Evolutionary conservation across 139 green algal genomes (phyloP).

Genomic region (Ostreobium quekettii): DNA sequence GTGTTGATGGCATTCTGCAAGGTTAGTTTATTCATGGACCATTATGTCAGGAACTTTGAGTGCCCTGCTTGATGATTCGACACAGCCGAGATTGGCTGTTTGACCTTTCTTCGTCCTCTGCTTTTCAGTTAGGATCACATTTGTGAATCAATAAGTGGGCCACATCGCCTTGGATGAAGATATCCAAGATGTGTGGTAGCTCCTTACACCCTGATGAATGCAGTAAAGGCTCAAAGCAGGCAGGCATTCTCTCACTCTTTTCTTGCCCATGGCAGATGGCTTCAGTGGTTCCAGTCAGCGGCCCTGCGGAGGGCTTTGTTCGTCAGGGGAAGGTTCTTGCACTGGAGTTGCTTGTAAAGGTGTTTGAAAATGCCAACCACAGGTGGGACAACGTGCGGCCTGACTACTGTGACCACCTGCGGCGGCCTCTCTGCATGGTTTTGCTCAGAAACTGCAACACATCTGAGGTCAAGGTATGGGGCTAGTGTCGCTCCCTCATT

Average conservation of each 20-base stretch:
- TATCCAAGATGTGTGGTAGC: too few species aligned
- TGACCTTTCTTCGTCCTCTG: too few species aligned
- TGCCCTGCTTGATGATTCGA: neutral
- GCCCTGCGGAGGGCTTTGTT: conserved; percentile 20
- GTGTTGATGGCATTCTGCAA: conserved; percentile 85
- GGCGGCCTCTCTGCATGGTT: conserved; percentile 70
- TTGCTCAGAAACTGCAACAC: conserved; percentile 69
- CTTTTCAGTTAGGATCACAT: too few species aligned
- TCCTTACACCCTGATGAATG: too few species aligned
- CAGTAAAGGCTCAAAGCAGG: too few species aligned
- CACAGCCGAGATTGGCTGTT: neutral
- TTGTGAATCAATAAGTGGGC: too few species aligned
- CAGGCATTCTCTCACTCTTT: neutral
- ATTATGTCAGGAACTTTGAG: neutral
- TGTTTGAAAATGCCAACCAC: conserved; percentile 48
- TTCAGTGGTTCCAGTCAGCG: conserved; percentile 10
- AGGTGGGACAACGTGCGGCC: conserved; percentile 56
- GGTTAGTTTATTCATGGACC: conserved; percentile 24
- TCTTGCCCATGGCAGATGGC: conserved; percentile 3
- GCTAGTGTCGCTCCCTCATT: neutral
- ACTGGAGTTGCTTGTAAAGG: conserved; percentile 85
- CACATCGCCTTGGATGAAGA: too few species aligned
- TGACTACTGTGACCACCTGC: conserved; percentile 63
- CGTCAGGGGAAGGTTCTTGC: conserved; percentile 78
- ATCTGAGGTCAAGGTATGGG: conserved; percentile 28